A percentile compares a stretch with the other conserved stretches of the same genome.
phyloP scores from a whole-genome alignment of 2,329 filamentous ascomycete species.

The Epicoccum sorghinum region DNA sequence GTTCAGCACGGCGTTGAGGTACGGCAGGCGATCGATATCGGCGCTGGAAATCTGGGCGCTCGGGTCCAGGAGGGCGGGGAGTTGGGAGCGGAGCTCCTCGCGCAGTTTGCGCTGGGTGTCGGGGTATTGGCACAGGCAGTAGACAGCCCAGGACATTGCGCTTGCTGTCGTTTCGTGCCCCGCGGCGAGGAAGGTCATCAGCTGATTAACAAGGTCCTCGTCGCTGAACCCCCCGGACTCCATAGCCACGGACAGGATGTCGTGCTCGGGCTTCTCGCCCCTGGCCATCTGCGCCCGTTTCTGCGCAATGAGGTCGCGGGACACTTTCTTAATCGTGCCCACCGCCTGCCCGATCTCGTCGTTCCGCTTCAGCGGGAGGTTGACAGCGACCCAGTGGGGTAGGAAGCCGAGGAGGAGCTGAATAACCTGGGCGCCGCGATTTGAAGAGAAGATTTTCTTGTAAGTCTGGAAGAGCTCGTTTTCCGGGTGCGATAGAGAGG shows the following conservation, averaged over 20 bases:
- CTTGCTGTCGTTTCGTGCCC: constrained; percentile 64
- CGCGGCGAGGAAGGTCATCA: constrained; percentile 88
- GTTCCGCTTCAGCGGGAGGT: constrained; percentile 74
- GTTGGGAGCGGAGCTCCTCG: constrained; percentile 55
- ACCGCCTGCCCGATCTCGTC: constrained; percentile 46
- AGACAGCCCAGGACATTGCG: constrained; percentile 61
- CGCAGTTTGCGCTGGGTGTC: constrained; percentile 57
- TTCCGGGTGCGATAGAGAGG: constrained; percentile 56
- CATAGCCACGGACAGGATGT: constrained; percentile 82
- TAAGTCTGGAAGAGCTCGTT: constrained; percentile 62
- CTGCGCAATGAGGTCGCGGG: constrained; percentile 69
- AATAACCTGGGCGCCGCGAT: constrained; percentile 60
- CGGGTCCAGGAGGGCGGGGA: constrained; percentile 51
- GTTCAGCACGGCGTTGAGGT: constrained; percentile 75
- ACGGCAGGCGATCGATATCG: constrained; percentile 75
- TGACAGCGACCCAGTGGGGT: constrained; percentile 64
- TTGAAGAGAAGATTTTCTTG: constrained; percentile 56
- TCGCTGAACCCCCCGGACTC: constrained; percentile 77
- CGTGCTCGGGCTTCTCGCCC: constrained; percentile 58
- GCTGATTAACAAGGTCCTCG: constrained; percentile 81
- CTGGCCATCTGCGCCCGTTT: constrained; percentile 67
- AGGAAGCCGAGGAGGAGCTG: constrained; percentile 67
- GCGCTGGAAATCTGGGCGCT: constrained; percentile 55
- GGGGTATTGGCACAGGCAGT: constrained; percentile 58
- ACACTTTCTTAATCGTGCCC: constrained; percentile 61